These are phyloP conservation scores for Grosmannia serpens DNA, from an alignment of 2,329 filamentous ascomycete genomes.

Conservation along the genomic window DNA sequence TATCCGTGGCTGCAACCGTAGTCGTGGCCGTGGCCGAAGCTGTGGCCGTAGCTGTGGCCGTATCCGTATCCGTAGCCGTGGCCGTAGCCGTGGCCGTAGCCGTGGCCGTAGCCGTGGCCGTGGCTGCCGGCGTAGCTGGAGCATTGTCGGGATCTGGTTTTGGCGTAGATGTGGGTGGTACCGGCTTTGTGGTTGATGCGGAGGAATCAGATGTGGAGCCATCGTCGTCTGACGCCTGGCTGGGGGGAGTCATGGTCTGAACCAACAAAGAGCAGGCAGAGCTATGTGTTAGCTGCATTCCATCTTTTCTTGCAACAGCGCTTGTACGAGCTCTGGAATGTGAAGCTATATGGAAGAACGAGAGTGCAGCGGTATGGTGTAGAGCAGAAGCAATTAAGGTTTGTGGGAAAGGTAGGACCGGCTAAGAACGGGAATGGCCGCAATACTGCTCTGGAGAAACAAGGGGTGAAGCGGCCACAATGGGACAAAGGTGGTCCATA, in stretches of 20 bases:
- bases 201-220: conserved; percentile 6
- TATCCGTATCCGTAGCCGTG: conserved; percentile 2
- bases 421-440: not conserved
- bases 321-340: not conserved
- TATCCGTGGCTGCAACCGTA: not conserved
- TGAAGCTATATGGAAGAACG: not conserved
- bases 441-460: not conserved
- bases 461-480: not conserved
- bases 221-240: conserved; percentile 9
- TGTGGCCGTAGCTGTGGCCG: conserved; percentile 1
- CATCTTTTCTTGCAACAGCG: not conserved
- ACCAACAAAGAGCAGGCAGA: not conserved
- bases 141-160: conserved; percentile 13
- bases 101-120: not conserved
- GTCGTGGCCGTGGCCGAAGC: not conserved
- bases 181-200: not conserved
- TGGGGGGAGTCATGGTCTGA: conserved; percentile 13
- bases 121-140: not conserved
- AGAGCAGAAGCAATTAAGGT: not conserved
- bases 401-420: not conserved
- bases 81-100: not conserved
- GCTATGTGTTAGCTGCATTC: conserved; percentile 3
- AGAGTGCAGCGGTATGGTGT: not conserved
- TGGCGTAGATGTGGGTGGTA: conserved; percentile 4
- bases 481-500: not conserved